Percentiles rank a stretch among this genome's conserved stretches.
Evolutionary conservation across 768 basidiomycete genomes (phyloP).

Genomic region (Rhodotorula toruloides): DNA sequence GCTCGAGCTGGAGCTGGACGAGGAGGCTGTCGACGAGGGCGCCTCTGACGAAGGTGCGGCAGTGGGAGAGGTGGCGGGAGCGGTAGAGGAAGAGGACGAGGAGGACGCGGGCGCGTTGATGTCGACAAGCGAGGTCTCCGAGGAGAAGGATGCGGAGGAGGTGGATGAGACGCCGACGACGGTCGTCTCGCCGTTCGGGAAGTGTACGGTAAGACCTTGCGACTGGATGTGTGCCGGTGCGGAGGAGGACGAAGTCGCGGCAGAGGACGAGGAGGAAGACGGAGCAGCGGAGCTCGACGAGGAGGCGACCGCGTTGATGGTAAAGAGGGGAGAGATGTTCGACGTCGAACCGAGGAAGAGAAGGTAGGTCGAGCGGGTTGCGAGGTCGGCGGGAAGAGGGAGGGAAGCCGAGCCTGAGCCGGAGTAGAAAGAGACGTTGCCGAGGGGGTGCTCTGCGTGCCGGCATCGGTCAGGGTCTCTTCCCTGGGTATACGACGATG

Average conservation of each 20-base stretch:
- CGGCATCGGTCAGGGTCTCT: background rate
- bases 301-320: conserved; percentile 6
- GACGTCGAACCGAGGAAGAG: conserved; percentile 22
- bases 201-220: background rate
- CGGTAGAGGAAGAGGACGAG: no score
- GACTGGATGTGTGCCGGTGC: background rate
- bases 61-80: no score
- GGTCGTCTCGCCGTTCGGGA: conserved; percentile 3
- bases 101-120: no score
- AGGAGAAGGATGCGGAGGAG: background rate
- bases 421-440: conserved; percentile 21
- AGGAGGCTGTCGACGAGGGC: no score
- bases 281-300: background rate
- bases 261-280: background rate
- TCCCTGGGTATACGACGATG: no score
- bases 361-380: conserved; percentile 24
- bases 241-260: background rate
- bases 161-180: background rate
- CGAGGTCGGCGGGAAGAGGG: conserved; percentile 16
- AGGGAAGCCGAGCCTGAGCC: conserved; percentile 1
- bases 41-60: no score
- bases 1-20: no score
- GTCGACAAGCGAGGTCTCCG: background rate
- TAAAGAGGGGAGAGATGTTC: conserved; percentile 27
- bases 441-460: conserved; percentile 19